Evolutionary conservation across 2,329 filamentous ascomycete species (phyloP).

Genomic region (Trichophyton verrucosum): DNA sequence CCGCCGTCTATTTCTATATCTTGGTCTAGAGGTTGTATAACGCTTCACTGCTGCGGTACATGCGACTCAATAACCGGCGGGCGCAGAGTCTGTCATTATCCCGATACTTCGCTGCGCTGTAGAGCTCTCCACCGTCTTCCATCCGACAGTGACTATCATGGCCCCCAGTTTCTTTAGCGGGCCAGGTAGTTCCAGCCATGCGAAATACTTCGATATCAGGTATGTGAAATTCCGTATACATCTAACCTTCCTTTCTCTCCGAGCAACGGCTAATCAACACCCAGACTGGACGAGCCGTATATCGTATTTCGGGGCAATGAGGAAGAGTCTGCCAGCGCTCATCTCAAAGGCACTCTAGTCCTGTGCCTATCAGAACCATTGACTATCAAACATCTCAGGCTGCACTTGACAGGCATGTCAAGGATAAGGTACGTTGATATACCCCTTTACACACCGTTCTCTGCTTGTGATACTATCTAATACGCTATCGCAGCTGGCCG

Average conservation of each 20-base stretch:
- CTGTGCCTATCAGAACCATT: conserved; percentile 58
- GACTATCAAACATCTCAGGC: conserved; percentile 59
- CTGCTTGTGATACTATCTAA: not conserved
- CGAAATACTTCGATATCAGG: conserved; percentile 41
- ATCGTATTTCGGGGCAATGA: conserved; percentile 65
- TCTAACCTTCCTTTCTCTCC: conserved; percentile 5
- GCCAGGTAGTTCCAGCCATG: conserved; percentile 31
- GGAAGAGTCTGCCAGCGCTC: conserved; percentile 61
- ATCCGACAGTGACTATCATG: conserved; percentile 18
- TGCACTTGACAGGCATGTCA: conserved; percentile 58
- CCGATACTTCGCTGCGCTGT: not conserved
- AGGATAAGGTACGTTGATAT: conserved; percentile 50
- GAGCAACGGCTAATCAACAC: conserved; percentile 8
- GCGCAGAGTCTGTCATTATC: not conserved
- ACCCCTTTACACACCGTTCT: not conserved
- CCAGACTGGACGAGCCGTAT: conserved; percentile 59
- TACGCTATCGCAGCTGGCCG: conserved; percentile 14
- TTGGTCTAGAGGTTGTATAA: not conserved
- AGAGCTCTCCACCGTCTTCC: not conserved
- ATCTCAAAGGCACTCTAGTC: conserved; percentile 61
- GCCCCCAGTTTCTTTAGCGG: conserved; percentile 36
- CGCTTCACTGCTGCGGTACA: not conserved
- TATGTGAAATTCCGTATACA: conserved; percentile 13
- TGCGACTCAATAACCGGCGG: not conserved
- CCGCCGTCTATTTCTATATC: not conserved